These are phyloP conservation scores for Beauveria asiatica DNA, from an alignment of 2,329 filamentous ascomycete genomes.

Conservation along the genomic window DNA sequence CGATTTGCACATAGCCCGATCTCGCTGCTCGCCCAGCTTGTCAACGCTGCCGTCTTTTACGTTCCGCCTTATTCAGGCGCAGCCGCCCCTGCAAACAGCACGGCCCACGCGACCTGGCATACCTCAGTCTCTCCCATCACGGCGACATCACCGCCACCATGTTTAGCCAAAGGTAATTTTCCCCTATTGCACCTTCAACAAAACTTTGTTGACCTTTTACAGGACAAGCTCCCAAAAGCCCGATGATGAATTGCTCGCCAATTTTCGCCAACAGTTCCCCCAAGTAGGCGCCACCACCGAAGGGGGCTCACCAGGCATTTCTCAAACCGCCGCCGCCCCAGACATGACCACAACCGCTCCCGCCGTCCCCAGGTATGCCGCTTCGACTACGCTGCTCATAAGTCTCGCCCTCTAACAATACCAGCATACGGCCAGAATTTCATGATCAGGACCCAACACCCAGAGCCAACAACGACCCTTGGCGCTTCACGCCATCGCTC, in stretches of 20 bases:
- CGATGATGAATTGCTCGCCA: constrained; percentile 71
- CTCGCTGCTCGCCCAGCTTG: not conserved
- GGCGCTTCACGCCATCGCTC: constrained; percentile 82
- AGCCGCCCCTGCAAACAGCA: not conserved
- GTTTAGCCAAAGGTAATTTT: constrained; percentile 12
- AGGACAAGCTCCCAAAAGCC: constrained; percentile 80
- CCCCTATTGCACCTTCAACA: not conserved
- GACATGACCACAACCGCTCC: not conserved
- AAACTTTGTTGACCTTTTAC: not conserved
- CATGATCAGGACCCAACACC: constrained; percentile 75
- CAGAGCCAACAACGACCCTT: constrained; percentile 68
- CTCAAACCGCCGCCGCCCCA: constrained; percentile 21
- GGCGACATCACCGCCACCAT: constrained; percentile 4
- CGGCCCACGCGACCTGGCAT: constrained; percentile 5
- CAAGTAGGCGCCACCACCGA: constrained; percentile 51
- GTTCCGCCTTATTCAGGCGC: not conserved
- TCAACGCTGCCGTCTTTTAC: not conserved
- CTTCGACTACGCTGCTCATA: not conserved
- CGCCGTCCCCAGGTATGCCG: not conserved
- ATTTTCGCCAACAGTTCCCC: constrained; percentile 77
- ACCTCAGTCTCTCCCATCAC: not conserved
- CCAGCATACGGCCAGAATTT: constrained; percentile 24
- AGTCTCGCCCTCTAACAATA: not conserved
- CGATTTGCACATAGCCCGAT: not conserved
- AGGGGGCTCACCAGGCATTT: constrained; percentile 32